Percentiles rank a stretch among this genome's conserved stretches.
Conservation (phyloP, 2,329 filamentous ascomycete genomes). For the Domatiomyces catenatus region DNA sequence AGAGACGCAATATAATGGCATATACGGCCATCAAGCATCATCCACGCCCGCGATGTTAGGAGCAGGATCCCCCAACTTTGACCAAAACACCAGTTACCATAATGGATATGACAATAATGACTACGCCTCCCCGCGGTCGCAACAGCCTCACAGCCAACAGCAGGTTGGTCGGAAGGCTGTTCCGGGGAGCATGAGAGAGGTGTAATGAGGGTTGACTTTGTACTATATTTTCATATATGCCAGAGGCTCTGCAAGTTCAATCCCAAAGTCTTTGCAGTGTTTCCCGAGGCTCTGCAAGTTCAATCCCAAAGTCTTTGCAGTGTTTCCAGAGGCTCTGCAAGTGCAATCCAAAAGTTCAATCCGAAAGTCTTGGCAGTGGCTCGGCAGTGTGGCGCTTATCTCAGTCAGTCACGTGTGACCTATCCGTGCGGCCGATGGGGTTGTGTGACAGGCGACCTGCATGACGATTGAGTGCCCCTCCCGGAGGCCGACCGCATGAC, state of each 20-base stretch:
- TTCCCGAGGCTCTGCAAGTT: no score
- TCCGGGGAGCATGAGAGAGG: slow-evolving; percentile 22
- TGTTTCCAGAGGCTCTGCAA: not conserved
- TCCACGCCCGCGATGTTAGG: not conserved
- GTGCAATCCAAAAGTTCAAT: not conserved
- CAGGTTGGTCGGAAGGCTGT: slow-evolving; percentile 26
- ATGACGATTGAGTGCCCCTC: not conserved
- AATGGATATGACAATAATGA: not conserved
- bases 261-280: no score
- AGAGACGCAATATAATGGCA: slow-evolving; percentile 1
- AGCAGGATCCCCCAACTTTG: not conserved
- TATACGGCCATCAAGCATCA: not conserved
- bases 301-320: no score
- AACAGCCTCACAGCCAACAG: slow-evolving; percentile 26
- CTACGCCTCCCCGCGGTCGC: not conserved
- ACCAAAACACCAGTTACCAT: not conserved
- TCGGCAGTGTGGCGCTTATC: not conserved
- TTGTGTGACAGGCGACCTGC: not conserved
- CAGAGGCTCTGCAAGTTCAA: no score
- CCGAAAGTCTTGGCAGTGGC: not conserved
- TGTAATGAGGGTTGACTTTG: slow-evolving; percentile 12
- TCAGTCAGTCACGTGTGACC: not conserved
- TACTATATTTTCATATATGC: not conserved
- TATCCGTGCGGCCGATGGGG: no score
- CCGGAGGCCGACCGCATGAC: not conserved